A percentile compares a stretch with the other conserved stretches of the same genome.
Conservation (phyloP, 495 filamentous ascomycete genomes). For the Aspergillus incahuasiensis region DNA sequence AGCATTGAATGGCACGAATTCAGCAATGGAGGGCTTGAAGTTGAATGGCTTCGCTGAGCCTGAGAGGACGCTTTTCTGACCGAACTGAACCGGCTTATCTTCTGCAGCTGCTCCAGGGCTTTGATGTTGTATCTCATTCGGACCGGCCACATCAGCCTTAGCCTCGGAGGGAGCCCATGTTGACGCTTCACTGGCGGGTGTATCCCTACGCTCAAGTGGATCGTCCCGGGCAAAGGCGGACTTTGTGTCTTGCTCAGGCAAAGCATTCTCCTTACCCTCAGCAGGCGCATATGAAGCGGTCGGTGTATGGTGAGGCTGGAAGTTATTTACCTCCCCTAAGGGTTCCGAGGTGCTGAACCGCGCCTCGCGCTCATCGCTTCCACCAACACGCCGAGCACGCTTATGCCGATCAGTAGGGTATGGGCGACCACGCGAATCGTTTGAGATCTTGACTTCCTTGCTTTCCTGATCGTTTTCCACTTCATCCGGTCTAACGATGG, state of each 20-base stretch:
- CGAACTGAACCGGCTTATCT: conserved; percentile 14
- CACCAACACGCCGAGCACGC: conserved; percentile 56
- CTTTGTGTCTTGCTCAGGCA: conserved; percentile 20
- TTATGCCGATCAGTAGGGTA: conserved; percentile 60
- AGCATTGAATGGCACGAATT: conserved; percentile 42
- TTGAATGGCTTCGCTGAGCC: conserved; percentile 65
- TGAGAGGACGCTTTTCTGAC: conserved; percentile 46
- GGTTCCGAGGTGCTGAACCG: conserved; percentile 61
- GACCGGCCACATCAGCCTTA: conserved; percentile 32
- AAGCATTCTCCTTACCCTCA: conserved; percentile 45
- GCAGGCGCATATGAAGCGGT: conserved; percentile 25
- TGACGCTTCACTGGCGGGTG: conserved; percentile 37
- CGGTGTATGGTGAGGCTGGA: conserved; percentile 29
- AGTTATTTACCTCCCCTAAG: conserved; percentile 39
- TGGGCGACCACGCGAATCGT: conserved; percentile 33
- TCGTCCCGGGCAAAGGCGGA: conserved; percentile 10
- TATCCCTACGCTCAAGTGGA: conserved; percentile 27
- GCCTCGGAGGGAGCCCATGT: conserved; percentile 43
- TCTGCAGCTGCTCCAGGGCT: conserved; percentile 6
- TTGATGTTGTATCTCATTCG: conserved; percentile 8
- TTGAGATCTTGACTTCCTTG: conserved; percentile 20
- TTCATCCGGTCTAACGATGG: conserved; percentile 68
- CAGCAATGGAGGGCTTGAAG: conserved; percentile 48
- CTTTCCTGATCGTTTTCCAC: conserved; percentile 37
- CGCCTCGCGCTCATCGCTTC: conserved; percentile 63